Evolutionary conservation across 768 basidiomycete genomes (phyloP), one percentile per base, ranked within the genome.

Genomic region (Erythrobasidium yunnanense): DNA sequence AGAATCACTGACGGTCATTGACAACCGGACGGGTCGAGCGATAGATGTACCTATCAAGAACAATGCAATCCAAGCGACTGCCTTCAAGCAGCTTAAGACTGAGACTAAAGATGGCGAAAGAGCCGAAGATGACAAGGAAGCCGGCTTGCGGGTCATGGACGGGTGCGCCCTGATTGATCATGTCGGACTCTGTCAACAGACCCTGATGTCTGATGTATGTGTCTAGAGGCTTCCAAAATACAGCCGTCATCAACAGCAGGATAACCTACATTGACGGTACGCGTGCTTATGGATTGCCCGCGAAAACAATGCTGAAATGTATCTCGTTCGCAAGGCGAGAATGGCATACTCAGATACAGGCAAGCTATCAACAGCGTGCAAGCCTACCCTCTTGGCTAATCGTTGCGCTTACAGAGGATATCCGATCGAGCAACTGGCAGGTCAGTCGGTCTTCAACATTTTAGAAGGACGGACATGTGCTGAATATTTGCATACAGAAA

Each of bases 261-360:
- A 91, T 93, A 71, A 91, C 90, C 0, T 92, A 85, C 70, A 93
- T 93, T 69, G 90, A 93, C 73, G 90, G 90, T 51, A 45, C n/a
- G 56, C 38, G 18, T 5, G 17, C 3, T 46, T 6, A 30, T 3
- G 25, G 4, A 2, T 23, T 30, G 13, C 29, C 13, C 4, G 54
- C 27, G 6, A 58, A 18, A 46, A 27, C 17, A 22, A 11, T 29
- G 8, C 18, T 55, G 7, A 55, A 29, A 15, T 23, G 20, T 25
- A 58, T 47, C 22, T 8, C 50, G 18, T 8, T 23, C 32, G 4
- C 23, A 35, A 58, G 56, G 56, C 56, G 87, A 90, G 20, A n/a
- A 32, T n/a, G 72, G 72, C 34, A 57, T 73, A 42, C 60, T 71
- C 15, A 46, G 85, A 82, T 38, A 89, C 88, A 77, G 78, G 85